Conservation (phyloP, 164 flowering plant genomes). For the Cinnamomum micranthum region DNA sequence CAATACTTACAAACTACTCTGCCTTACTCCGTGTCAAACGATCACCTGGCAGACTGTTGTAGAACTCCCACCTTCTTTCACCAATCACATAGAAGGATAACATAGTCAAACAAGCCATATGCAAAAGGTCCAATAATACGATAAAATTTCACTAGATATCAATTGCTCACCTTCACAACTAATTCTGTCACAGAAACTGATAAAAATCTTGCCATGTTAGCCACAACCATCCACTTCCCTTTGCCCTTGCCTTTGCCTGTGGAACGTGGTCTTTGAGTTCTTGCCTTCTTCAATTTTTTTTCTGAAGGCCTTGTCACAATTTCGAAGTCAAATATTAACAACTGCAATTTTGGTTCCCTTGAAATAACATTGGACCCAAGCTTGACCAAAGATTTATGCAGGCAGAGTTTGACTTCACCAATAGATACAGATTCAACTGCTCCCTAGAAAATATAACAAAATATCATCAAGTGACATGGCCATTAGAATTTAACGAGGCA, state of each 20-base stretch:
- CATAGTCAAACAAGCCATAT: not conserved
- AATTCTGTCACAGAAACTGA: constrained; percentile 85
- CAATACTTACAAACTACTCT: too few species aligned
- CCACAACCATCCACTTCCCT: constrained; percentile 93
- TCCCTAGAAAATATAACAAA: constrained; percentile 43
- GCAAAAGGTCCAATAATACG: not conserved
- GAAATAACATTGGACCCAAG: constrained; percentile 83
- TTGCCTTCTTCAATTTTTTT: constrained; percentile 40
- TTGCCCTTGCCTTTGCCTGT: constrained; percentile 37
- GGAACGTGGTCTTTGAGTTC: constrained; percentile 41
- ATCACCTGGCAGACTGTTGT: too few species aligned
- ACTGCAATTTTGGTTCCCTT: constrained; percentile 81
- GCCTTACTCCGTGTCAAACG: too few species aligned
- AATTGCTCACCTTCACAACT: constrained; percentile 61
- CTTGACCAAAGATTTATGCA: constrained; percentile 85
- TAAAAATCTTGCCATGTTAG: constrained; percentile 82
- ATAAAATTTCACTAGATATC: not conserved
- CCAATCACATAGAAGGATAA: too few species aligned
- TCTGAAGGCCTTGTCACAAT: constrained; percentile 59
- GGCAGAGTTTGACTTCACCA: constrained; percentile 87
- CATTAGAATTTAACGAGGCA: not conserved
- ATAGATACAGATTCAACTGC: constrained; percentile 78
- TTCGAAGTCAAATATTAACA: constrained; percentile 80
- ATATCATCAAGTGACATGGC: not conserved
- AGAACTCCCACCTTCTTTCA: too few species aligned